Evolutionary conservation across 208 protist species (phyloP).

Genomic region (Trypanosoma congolense): DNA sequence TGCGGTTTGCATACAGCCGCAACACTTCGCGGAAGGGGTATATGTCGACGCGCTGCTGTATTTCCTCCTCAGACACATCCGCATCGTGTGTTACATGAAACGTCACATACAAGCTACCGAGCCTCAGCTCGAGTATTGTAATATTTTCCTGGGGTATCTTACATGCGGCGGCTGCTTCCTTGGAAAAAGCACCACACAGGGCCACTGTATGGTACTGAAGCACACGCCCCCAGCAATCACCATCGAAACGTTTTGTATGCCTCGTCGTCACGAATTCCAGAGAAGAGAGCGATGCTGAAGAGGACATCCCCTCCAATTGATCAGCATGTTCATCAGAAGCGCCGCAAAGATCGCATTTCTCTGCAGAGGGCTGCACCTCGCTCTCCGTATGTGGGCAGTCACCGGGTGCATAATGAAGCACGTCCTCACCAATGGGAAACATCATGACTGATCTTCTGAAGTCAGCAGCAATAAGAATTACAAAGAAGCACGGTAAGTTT

Average conservation of each 20-base stretch:
- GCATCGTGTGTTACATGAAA: constrained; percentile 80
- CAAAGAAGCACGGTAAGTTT: too few species aligned
- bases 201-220: constrained; percentile 27
- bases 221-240: constrained; percentile 63
- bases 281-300: constrained; percentile 5
- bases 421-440: too few species aligned
- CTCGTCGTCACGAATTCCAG: constrained; percentile 15
- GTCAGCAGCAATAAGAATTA: too few species aligned
- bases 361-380: too few species aligned
- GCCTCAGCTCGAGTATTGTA: constrained; percentile 42
- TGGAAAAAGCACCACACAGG: constrained; percentile 46
- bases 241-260: constrained; percentile 72
- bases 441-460: too few species aligned
- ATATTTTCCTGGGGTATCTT: constrained; percentile 39
- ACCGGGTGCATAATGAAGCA: too few species aligned
- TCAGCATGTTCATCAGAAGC: constrained; percentile 3
- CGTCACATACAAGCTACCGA: constrained; percentile 81
- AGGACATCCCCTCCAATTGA: constrained; percentile 18
- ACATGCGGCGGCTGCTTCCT: constrained; percentile 52
- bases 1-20: constrained; percentile 66
- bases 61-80: constrained; percentile 61
- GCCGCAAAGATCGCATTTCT: neutral
- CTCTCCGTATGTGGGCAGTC: too few species aligned
- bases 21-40: constrained; percentile 81
- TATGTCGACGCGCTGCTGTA: constrained; percentile 62